These are phyloP conservation scores for Solanum phureja DNA, from an alignment of 257 asterid genomes.

Conservation along the genomic window DNA sequence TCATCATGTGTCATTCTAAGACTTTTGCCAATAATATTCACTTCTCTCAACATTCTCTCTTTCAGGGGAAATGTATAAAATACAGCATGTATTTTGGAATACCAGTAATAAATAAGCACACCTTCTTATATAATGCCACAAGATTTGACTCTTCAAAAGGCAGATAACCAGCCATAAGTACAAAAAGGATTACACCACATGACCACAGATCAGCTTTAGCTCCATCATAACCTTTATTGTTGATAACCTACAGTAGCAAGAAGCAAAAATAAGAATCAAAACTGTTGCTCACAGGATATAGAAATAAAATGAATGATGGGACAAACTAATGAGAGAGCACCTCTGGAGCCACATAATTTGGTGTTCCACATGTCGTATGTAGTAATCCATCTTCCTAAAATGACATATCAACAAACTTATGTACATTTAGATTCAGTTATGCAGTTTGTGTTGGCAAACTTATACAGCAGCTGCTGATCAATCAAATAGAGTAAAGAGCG, in stretches of 20 bases:
- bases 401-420: background rate
- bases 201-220: slow-evolving; percentile 99
- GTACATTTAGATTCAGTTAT: background rate
- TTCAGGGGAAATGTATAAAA: background rate
- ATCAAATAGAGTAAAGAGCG: background rate
- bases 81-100: background rate
- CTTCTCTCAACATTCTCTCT: background rate
- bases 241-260: slow-evolving; percentile 51
- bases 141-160: slow-evolving; percentile 93
- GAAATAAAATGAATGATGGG: background rate
- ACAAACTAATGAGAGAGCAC: slow-evolving; percentile 14
- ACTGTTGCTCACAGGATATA: background rate
- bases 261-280: background rate
- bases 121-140: slow-evolving; percentile 40
- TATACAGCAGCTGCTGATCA: background rate
- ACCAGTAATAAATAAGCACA: background rate
- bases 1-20: background rate
- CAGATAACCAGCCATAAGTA: slow-evolving; percentile 45
- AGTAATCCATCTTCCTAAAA: slow-evolving; percentile 88
- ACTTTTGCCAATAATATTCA: background rate
- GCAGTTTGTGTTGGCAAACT: background rate
- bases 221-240: slow-evolving; percentile 91
- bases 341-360: slow-evolving; percentile 99
- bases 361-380: slow-evolving; percentile 97
- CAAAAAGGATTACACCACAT: slow-evolving; percentile 45